Evolutionary conservation across 1,284 basidiomycete genomes (phyloP), one percentile per base, ranked within the genome.

Genomic region (Marasmius tenuissimus): DNA sequence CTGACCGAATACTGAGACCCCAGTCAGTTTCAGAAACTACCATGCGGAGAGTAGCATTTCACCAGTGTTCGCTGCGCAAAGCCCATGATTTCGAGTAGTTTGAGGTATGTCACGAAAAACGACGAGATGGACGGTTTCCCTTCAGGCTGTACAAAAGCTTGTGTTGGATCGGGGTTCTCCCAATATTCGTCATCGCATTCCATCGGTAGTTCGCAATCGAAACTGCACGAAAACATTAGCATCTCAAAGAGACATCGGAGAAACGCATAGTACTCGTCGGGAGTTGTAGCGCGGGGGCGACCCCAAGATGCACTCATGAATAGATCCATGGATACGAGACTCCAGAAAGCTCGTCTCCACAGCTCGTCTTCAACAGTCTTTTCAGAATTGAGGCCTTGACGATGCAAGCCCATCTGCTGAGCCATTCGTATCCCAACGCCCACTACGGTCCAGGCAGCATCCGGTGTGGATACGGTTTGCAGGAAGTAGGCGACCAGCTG

Each of bases 151-250:
- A 74, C 73, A 68, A 81, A 82, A 1, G 73, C 73, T 14, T 74
- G 68, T 9, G 79, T 74, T 6, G 77, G 77, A 47, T 81, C 76
- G 1, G 76, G 72, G 58, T 73, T 68, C 52, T 72, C 76, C 86
- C 86, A 88, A 65, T 84, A 86, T 65, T 88, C 86, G 71, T 91
- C 89, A 59, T 88, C 85, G 45, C 87, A 83, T 38, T 82, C 81
- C 4, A 82, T 71, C 0, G 88, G 88, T 38, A 84, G 75, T 52
- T 86, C 85, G 11, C 85, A 76, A 66, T 90, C 88, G 66, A 87
- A 85, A 67, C 83, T 84, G 59, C 4, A 12, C 33, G 52, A 48
- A 12, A 60, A 16, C 42, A 20, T 22, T 2, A 18, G 33, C 5
- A 50, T 9, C 16, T 37, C n/a, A 34, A 47, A 1, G 8, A 37